Conservation (phyloP, 139 green algal genomes). For the Nannochloris sp. region DNA sequence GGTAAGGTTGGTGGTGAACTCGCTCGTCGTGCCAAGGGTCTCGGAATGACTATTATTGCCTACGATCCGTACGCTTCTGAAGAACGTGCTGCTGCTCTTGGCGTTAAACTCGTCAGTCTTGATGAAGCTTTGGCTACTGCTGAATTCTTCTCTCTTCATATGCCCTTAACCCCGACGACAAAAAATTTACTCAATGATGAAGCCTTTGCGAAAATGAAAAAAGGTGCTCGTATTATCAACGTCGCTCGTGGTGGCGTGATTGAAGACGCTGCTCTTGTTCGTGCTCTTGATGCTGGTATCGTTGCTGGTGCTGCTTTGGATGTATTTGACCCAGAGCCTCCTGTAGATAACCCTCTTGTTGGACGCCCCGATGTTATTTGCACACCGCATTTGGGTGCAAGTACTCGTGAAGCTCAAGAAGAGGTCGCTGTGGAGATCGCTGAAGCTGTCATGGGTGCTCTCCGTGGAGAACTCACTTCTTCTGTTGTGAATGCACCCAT, state of each 20-base stretch:
- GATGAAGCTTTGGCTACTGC: conserved; percentile 70
- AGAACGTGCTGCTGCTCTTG: conserved; percentile 62
- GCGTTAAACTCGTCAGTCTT: conserved; percentile 76
- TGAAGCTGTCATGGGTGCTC: conserved; percentile 82
- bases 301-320: conserved; percentile 81
- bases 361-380: conserved; percentile 74
- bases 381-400: conserved; percentile 91
- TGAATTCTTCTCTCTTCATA: conserved; percentile 88
- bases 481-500: conserved; percentile 92
- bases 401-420: conserved; percentile 88
- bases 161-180: conserved; percentile 72
- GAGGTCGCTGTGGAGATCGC: conserved; percentile 91
- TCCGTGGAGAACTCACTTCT: conserved; percentile 75
- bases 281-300: conserved; percentile 69
- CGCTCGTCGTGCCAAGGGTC: conserved; percentile 71
- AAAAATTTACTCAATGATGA: conserved; percentile 84
- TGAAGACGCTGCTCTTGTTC: conserved; percentile 72
- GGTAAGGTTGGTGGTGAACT: conserved; percentile 94
- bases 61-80: conserved; percentile 89
- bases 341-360: conserved; percentile 67
- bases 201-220: conserved; percentile 82
- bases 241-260: conserved; percentile 93
- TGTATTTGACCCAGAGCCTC: conserved; percentile 85
- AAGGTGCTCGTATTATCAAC: conserved; percentile 86
- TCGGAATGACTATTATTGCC: conserved; percentile 79